Evolutionary conservation across 495 filamentous ascomycete genomes (phyloP).

Genomic region (Amorphotheca resinae): DNA sequence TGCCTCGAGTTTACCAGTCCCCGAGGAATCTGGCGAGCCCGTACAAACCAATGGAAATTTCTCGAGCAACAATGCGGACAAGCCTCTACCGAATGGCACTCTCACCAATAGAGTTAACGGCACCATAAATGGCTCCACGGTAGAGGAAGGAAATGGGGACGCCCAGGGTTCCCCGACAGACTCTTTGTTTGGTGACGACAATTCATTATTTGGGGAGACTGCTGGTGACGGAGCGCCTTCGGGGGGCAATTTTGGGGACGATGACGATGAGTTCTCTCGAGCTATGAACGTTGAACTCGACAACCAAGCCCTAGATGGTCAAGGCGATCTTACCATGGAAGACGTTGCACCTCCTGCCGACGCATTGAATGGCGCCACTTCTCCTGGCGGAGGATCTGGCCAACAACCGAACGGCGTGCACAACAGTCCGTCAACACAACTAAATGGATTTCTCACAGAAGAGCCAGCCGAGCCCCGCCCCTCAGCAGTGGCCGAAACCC

Average conservation of each 20-base stretch:
- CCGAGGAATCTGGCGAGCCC: constrained; percentile 51
- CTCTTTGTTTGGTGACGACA: constrained; percentile 62
- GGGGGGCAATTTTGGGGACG: constrained; percentile 55
- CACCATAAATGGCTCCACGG: constrained; percentile 20
- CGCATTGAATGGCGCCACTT: background rate
- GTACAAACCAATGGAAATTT: constrained; percentile 52
- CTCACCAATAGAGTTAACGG: constrained; percentile 35
- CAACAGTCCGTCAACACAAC: constrained; percentile 25
- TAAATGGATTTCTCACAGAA: constrained; percentile 42
- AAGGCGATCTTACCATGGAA: constrained; percentile 30
- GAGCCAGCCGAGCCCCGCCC: constrained; percentile 22
- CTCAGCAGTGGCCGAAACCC: constrained; percentile 22
- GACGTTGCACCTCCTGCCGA: background rate
- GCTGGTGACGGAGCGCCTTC: constrained; percentile 44
- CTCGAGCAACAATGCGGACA: constrained; percentile 44
- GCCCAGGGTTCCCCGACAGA: constrained; percentile 55
- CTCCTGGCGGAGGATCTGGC: background rate
- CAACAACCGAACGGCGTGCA: constrained; percentile 23
- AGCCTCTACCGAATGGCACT: constrained; percentile 36
- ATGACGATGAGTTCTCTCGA: constrained; percentile 76
- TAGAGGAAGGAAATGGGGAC: constrained; percentile 25
- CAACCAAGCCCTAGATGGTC: constrained; percentile 28
- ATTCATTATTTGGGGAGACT: constrained; percentile 41
- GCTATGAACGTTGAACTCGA: constrained; percentile 57
- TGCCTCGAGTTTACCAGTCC: constrained; percentile 59